Conservation (phyloP, 805 yeast genomes). For the Pichia gijzeniarum region DNA sequence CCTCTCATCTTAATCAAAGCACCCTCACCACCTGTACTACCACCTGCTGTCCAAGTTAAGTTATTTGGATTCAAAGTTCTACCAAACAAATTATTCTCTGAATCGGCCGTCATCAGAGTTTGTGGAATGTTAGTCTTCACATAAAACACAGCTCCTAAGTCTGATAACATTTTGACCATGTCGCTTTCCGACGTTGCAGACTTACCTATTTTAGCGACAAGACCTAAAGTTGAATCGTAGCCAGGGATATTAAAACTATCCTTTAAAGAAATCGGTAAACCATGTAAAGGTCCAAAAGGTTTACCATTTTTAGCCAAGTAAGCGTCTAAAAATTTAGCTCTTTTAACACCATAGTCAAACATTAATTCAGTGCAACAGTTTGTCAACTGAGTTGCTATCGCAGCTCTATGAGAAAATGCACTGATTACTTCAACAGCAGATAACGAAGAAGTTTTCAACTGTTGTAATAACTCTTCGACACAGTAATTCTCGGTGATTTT, state of each 20-base stretch:
- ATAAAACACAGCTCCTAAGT: conserved; percentile 54
- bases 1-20: conserved; percentile 53
- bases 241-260: conserved; percentile 54
- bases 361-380: conserved; percentile 46
- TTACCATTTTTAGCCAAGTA: conserved; percentile 39
- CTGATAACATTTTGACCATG: conserved; percentile 38
- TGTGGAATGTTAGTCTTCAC: conserved; percentile 65
- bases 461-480: conserved; percentile 35
- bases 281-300: conserved; percentile 60
- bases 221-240: conserved; percentile 52
- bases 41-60: conserved; percentile 53
- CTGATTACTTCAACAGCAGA: conserved; percentile 45
- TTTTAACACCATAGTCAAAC: conserved; percentile 50
- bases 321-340: conserved; percentile 53
- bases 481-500: conserved; percentile 13
- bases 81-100: conserved; percentile 53
- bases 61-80: conserved; percentile 53
- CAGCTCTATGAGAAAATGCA: conserved; percentile 61
- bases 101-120: conserved; percentile 60
- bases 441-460: conserved; percentile 41
- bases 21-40: conserved; percentile 69
- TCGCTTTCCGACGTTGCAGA: conserved; percentile 40
- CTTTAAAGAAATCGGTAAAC: conserved; percentile 60
- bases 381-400: conserved; percentile 56
- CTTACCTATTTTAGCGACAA: conserved; percentile 44